Evolutionary conservation across 2,329 filamentous ascomycete species (phyloP).

Genomic region (Cladosporium sp.): DNA sequence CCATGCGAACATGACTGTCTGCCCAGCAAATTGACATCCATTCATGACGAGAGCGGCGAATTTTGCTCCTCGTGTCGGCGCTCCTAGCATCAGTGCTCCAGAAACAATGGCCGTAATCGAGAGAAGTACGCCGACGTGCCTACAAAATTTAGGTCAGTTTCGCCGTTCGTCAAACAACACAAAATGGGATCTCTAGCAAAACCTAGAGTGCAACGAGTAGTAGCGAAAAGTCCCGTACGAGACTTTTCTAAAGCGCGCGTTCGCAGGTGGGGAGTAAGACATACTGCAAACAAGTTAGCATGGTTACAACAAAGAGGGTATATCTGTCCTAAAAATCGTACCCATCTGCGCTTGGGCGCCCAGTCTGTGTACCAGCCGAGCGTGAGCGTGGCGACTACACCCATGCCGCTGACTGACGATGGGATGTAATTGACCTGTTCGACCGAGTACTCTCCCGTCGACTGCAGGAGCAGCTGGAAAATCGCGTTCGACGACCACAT

Average conservation of each 20-base stretch:
- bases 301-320: no score
- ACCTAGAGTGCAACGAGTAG: no score
- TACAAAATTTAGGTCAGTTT: no score
- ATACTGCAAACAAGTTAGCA: no score
- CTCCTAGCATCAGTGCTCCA: conserved; percentile 28
- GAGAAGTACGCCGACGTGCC: conserved; percentile 31
- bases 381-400: conserved; percentile 28
- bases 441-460: conserved; percentile 26
- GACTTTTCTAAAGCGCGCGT: no score
- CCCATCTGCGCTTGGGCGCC: conserved; percentile 23
- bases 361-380: conserved; percentile 33
- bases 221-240: no score
- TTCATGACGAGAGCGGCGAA: conserved; percentile 31
- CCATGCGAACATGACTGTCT: conserved; percentile 32
- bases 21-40: conserved; percentile 30
- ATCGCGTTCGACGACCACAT: conserved; percentile 32
- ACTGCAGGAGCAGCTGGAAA: conserved; percentile 29
- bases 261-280: no score
- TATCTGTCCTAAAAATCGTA: no score
- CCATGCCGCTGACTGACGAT: conserved; percentile 28
- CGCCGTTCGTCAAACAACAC: no score
- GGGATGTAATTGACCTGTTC: conserved; percentile 32
- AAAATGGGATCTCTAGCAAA: no score
- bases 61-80: conserved; percentile 26
- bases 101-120: conserved; percentile 31